phyloP scores from a whole-genome alignment of 805 yeast species.

The Wickerhamomyces mucosus region DNA sequence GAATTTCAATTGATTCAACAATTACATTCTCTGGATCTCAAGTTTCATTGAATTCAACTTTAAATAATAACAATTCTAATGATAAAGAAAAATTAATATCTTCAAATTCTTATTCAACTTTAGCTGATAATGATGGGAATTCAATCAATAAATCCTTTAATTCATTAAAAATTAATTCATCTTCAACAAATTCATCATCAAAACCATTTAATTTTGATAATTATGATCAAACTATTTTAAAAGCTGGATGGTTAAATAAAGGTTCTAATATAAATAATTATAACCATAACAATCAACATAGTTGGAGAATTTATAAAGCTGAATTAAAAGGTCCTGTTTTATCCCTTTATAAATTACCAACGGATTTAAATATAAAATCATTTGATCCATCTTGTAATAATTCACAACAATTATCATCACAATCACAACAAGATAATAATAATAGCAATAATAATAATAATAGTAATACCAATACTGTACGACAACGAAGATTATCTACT shows the following conservation, averaged over 20 bases:
- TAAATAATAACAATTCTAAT: conserved; percentile 4
- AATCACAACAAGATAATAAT: background rate
- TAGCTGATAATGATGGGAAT: conserved; percentile 4
- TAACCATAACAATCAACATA: conserved; percentile 14
- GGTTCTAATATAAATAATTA: conserved; percentile 24
- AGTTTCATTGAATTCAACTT: conserved; percentile 1
- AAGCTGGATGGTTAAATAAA: conserved; percentile 54
- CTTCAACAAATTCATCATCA: conserved; percentile 2
- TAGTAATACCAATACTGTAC: conserved; percentile 8
- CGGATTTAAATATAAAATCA: conserved; percentile 33
- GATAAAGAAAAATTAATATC: conserved; percentile 2
- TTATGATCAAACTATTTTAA: conserved; percentile 32
- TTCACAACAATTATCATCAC: conserved; percentile 1
- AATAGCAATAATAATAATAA: background rate
- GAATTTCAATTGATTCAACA: conserved; percentile 1
- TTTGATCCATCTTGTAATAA: conserved; percentile 24
- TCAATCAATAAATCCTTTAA: conserved; percentile 7
- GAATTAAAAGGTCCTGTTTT: conserved; percentile 64
- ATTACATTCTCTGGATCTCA: conserved; percentile 3
- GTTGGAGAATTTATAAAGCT: conserved; percentile 44
- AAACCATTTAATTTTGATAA: conserved; percentile 21
- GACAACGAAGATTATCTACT: conserved; percentile 20
- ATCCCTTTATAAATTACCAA: conserved; percentile 49
- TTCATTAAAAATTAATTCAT: conserved; percentile 6
- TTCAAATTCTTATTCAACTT: conserved; percentile 2